Conservation (phyloP, 116 monocot genomes). For the Phalaenopsis hybrid region DNA sequence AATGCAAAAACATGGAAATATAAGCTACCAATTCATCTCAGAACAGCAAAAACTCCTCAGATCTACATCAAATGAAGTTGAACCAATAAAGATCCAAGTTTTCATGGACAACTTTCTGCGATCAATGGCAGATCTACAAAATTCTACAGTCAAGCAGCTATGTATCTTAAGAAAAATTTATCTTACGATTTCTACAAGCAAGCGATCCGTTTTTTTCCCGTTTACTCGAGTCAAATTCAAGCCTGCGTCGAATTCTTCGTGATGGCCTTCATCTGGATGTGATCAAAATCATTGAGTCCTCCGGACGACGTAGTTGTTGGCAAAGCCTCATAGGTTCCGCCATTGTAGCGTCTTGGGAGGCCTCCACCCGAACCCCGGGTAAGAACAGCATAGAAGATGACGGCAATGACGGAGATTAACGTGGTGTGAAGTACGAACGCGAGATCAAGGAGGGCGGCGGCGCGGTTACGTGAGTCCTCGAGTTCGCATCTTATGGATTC, state of each 20-base stretch:
- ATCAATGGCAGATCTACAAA: not conserved
- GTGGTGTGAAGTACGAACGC: constrained; percentile 35
- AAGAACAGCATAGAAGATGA: constrained; percentile 23
- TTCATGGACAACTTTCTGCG: not conserved
- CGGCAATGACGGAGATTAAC: constrained; percentile 33
- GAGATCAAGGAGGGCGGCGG: constrained; percentile 44
- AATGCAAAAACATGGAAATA: not conserved
- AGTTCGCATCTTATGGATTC: constrained; percentile 60
- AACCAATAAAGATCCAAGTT: not conserved
- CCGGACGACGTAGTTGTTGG: constrained; percentile 34
- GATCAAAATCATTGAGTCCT: constrained; percentile 23
- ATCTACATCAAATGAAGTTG: not conserved
- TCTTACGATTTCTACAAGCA: not conserved
- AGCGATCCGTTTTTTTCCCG: not conserved
- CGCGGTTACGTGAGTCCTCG: constrained; percentile 42
- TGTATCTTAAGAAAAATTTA: not conserved
- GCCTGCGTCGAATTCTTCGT: constrained; percentile 32
- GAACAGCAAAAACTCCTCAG: not conserved
- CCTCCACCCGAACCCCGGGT: constrained; percentile 14
- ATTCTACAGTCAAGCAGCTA: not conserved
- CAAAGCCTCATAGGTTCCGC: constrained; percentile 50
- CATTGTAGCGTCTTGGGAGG: constrained; percentile 22
- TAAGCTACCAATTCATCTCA: not conserved
- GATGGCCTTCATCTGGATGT: constrained; percentile 72
- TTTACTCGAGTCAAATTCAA: constrained; percentile 1